Percentiles rank a stretch among this genome's conserved stretches.
Evolutionary conservation across 73 alveolate species (phyloP).

Genomic region (Strombidium stylifer): DNA sequence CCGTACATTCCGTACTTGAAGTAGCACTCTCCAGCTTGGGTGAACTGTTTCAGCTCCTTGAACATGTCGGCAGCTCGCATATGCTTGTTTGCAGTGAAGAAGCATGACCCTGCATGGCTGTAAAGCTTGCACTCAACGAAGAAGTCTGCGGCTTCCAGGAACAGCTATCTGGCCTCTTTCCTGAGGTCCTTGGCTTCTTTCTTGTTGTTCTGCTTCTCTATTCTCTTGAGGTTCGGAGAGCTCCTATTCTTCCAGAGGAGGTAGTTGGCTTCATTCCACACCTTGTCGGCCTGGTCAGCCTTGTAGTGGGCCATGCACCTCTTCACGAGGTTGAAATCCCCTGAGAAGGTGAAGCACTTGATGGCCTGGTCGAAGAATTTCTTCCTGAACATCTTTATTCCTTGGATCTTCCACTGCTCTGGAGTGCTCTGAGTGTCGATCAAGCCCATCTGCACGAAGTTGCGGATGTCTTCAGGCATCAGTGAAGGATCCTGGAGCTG

Average conservation of each 20-base stretch:
- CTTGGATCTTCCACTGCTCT: slow-evolving; percentile 53
- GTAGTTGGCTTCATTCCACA: slow-evolving; percentile 42
- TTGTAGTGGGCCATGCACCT: slow-evolving; percentile 43
- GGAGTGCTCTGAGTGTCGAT: background rate
- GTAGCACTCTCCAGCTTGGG: slow-evolving; percentile 68
- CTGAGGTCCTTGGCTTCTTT: slow-evolving; percentile 26
- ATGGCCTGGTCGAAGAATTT: slow-evolving; percentile 51
- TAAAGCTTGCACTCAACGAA: slow-evolving; percentile 35
- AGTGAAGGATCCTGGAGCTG: background rate
- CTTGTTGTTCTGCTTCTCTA: no score
- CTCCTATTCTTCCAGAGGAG: slow-evolving; percentile 2
- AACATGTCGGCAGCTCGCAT: background rate
- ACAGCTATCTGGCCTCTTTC: no score
- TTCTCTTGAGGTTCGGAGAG: no score
- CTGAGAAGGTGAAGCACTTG: slow-evolving; percentile 62
- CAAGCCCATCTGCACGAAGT: background rate
- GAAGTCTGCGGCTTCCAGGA: no score
- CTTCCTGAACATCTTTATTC: slow-evolving; percentile 52
- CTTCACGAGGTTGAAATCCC: slow-evolving; percentile 25
- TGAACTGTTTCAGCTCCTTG: background rate
- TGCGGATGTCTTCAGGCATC: background rate
- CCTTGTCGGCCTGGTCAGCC: slow-evolving; percentile 59
- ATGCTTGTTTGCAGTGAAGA: background rate
- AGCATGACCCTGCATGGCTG: background rate
- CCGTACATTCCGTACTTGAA: slow-evolving; percentile 22